Percentiles rank a stretch among this genome's conserved stretches.
These are phyloP conservation scores for Aspergillus cavernicola DNA, from an alignment of 495 filamentous ascomycete genomes.

Conservation along the genomic window DNA sequence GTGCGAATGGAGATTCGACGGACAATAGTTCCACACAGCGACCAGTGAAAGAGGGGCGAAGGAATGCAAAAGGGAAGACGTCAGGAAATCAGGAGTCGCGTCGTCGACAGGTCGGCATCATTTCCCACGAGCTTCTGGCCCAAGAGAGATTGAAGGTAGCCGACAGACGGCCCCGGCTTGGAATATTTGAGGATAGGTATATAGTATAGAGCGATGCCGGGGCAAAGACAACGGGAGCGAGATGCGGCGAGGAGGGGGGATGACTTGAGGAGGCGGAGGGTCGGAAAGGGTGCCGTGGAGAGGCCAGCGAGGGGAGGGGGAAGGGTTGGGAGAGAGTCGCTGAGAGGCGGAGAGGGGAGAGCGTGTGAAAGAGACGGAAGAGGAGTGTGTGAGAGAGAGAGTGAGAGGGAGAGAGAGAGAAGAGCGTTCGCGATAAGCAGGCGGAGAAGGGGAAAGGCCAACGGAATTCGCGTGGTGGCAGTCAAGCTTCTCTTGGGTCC, in stretches of 20 bases:
- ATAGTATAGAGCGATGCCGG: neutral
- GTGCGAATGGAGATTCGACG: neutral
- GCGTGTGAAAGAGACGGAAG: conserved; percentile 2
- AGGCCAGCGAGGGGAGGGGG: conserved; percentile 4
- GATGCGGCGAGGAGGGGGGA: neutral
- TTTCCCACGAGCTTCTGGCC: conserved; percentile 19
- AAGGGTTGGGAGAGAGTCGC: neutral
- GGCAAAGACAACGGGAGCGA: conserved; percentile 2
- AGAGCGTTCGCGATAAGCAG: conserved; percentile 19
- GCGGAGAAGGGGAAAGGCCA: conserved; percentile 24
- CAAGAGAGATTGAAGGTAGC: neutral
- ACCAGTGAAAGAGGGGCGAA: conserved; percentile 14
- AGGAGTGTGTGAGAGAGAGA: conserved; percentile 15
- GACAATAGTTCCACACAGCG: conserved; percentile 4
- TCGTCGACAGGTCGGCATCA: conserved; percentile 34
- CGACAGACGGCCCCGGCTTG: neutral
- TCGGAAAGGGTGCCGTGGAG: conserved; percentile 6
- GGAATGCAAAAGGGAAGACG: conserved; percentile 16
- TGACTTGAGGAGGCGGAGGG: conserved; percentile 9
- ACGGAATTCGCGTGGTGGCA: conserved; percentile 26
- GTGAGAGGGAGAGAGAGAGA: conserved; percentile 1
- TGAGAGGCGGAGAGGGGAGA: neutral
- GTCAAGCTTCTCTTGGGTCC: conserved; percentile 41
- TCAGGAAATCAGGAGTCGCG: conserved; percentile 28
- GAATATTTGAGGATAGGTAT: neutral